Evolutionary conservation across 257 asterid species (phyloP).

Genomic region (Solanum sejunctum): DNA sequence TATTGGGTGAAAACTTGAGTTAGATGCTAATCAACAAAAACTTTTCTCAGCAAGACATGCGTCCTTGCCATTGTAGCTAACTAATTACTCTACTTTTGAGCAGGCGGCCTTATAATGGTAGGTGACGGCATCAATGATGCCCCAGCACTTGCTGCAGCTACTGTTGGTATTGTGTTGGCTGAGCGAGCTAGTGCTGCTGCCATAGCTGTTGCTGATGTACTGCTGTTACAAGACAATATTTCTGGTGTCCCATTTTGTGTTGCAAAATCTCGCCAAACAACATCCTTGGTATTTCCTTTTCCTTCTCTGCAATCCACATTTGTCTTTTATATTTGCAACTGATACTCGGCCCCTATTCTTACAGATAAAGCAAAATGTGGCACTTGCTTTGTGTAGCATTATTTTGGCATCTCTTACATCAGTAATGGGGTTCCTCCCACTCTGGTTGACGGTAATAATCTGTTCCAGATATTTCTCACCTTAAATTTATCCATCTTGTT

Average conservation of each 20-base stretch:
- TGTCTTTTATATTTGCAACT: not conserved
- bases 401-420: slow-evolving; percentile 90
- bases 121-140: slow-evolving; percentile 99
- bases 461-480: not conserved
- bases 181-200: slow-evolving; percentile 99
- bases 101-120: slow-evolving; percentile 95
- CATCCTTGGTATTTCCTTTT: slow-evolving; percentile 54
- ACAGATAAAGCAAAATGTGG: slow-evolving; percentile 90
- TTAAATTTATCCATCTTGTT: not conserved
- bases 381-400: slow-evolving; percentile 83
- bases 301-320: not conserved
- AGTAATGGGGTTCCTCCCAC: slow-evolving; percentile 75
- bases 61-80: slow-evolving; percentile 9
- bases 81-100: not conserved
- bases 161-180: slow-evolving; percentile 89
- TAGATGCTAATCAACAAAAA: not conserved
- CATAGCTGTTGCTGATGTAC: slow-evolving; percentile 87
- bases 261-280: slow-evolving; percentile 83
- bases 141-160: slow-evolving; percentile 97
- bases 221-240: slow-evolving; percentile 86
- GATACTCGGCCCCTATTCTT: not conserved
- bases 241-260: slow-evolving; percentile 86
- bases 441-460: slow-evolving; percentile 77
- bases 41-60: not conserved
- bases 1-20: not conserved